A percentile compares a stretch with the other conserved stretches of the same genome.
Evolutionary conservation across 169 alveolate species (phyloP).

Genomic region (Blepharisma undulans): DNA sequence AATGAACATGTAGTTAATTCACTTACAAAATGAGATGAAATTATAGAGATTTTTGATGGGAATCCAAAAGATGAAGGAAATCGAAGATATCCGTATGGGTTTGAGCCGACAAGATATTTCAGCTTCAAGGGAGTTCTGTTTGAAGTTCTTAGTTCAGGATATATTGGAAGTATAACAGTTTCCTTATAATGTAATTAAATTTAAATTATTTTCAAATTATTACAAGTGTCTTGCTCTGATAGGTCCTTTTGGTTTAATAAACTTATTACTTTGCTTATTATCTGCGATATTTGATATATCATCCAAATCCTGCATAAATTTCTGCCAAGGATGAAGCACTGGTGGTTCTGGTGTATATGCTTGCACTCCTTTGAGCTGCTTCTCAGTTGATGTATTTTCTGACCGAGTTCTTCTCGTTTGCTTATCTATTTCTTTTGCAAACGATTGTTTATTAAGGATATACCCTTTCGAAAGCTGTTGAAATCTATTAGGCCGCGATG

Average conservation of each 20-base stretch:
- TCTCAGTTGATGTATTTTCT: not conserved
- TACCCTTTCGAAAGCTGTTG: not conserved
- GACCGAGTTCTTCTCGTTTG: not conserved
- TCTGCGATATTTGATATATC: not conserved
- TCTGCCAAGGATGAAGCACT: not conserved
- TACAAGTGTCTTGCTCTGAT: conserved; percentile 13
- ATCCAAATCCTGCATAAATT: not conserved
- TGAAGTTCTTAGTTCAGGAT: not conserved
- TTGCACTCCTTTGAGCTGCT: not conserved
- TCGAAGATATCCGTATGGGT: not conserved
- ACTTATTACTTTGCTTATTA: not conserved
- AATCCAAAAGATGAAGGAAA: not conserved
- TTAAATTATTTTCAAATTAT: not conserved
- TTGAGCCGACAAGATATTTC: not conserved
- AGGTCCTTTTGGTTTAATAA: not conserved
- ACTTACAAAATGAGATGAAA: not conserved
- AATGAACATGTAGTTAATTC: not conserved
- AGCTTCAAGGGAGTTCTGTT: not conserved
- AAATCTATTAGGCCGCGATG: not conserved
- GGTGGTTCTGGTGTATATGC: not conserved
- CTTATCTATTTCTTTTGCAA: not conserved
- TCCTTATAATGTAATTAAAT: not conserved
- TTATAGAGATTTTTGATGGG: not conserved
- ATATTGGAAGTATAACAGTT: not conserved
- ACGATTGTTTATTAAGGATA: not conserved